These are phyloP conservation scores for Dimocarpus longan DNA, from an alignment of 345 rosid genomes.

Conservation along the genomic window DNA sequence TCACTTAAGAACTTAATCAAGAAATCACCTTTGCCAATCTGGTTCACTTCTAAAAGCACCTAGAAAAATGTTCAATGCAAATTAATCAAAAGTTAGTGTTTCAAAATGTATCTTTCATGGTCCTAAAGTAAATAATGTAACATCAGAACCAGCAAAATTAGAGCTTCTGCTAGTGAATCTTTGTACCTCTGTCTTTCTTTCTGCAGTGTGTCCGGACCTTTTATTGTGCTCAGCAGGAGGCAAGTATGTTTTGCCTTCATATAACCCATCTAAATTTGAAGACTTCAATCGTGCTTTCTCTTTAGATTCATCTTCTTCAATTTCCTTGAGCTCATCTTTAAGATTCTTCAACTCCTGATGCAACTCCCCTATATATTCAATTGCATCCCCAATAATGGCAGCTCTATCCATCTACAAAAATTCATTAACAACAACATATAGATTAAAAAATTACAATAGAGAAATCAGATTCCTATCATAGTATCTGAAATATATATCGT, in stretches of 20 bases:
- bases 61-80: slow-evolving; percentile 26
- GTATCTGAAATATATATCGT: slow-evolving; percentile 12
- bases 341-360: slow-evolving; percentile 50
- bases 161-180: background rate
- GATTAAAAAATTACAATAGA: background rate
- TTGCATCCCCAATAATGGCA: slow-evolving; percentile 72
- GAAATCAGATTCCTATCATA: background rate
- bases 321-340: slow-evolving; percentile 57
- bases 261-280: slow-evolving; percentile 18
- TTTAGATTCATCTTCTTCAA: slow-evolving; percentile 43
- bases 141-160: background rate
- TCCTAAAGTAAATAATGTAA: background rate
- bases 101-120: background rate
- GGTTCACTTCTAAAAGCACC: slow-evolving; percentile 64
- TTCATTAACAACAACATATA: slow-evolving; percentile 11
- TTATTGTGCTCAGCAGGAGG: slow-evolving; percentile 23
- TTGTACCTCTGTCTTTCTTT: slow-evolving; percentile 37
- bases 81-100: background rate
- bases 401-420: slow-evolving; percentile 69
- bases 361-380: slow-evolving; percentile 65
- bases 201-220: slow-evolving; percentile 10
- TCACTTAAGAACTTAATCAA: slow-evolving; percentile 50
- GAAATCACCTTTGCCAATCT: slow-evolving; percentile 49
- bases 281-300: slow-evolving; percentile 25
- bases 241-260: slow-evolving; percentile 8